Base-by-base conservation (phyloP, 2,329 filamentous ascomycete genomes). In the Fusarium denticulatum region DNA sequence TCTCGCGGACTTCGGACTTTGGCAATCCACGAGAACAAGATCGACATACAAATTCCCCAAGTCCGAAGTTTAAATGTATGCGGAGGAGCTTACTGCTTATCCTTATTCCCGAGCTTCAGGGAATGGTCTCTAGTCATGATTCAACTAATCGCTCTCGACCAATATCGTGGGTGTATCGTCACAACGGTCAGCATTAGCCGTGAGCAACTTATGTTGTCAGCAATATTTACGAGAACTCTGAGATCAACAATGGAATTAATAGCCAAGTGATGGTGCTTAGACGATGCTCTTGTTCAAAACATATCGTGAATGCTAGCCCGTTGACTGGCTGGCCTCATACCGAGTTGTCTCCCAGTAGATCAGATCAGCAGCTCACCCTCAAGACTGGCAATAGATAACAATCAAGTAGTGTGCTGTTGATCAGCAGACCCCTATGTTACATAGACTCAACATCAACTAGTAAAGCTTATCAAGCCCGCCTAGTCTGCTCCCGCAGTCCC, bases 341-440 rank as follows among this genome's bases (percentile, higher is more conserved):
- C 28, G 32, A 43, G 28, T 59, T 47, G 32, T 26, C 43, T 53
- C n/a, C 34, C 22, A 47, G 13, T 14, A 55, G 63, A 64, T 74
- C 71, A 55, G 63, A 64, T 74, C 71, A 74, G 71, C 71, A 72
- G 71, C 63, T 72, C 57, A 66, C 47, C 49, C 57, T 26, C 15
- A 58, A 43, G 32, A n/a, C 32, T 53, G 56, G 45, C 15, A 24
- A 32, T 28, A 32, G 50, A 50, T 43, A 50, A 43, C 24, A 60
- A 36, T 22, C 50, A 28, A 36, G n/a, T 39, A 37, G 63, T 50
- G 56, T 56, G 43, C 46, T 60, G 22, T 49, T 62, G 57, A 69
- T 72, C 68, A 69, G 64, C 71, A 69, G 72, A 60, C 68, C 49
- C 68, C 57, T 59, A 36, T 67, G 30, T 57, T 50, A 40, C 37